Base-by-base conservation (phyloP, 352 stramenopile genomes). In the Pythium pectinolyticum region DNA sequence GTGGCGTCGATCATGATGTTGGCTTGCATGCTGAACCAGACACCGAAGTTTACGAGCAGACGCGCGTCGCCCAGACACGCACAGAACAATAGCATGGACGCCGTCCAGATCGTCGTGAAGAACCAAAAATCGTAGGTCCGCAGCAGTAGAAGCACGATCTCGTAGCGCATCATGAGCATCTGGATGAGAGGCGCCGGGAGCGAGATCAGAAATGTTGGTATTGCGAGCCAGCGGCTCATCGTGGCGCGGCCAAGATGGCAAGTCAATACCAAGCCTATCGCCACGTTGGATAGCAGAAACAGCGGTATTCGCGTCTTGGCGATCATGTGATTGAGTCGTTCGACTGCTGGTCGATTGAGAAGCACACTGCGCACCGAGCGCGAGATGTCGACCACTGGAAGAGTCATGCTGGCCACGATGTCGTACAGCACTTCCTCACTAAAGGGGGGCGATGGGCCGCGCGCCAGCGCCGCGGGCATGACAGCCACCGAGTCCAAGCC, bases 81-180 rank as follows among this genome's bases (percentile, higher is more conserved):
- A 4, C 49, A 46, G 35, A 74, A 64, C 11, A 77, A 32, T 2
- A 55, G 11, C 14, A 60, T 62, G 4, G 61, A 63, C 3, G 57
- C n/a, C 1, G 52, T 20, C 31, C 67, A 70, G 9, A 73, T 34
- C 9, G 59, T 32, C 25, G 70, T 56, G 48, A 78, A 74, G 61
- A 78, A 77, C 67, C 70, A 81, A 34, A 76, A 74, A 40, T 81
- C 73, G 67, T 81, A 77, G 9, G 70, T 74, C n/a, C 5, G 10
- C 12, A 67, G 28, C 27, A 67, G 62, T 40, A 77, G 30, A 39
- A n/a, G 46, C 7, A 69, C 30, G 24, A 77, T 63, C 12, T 77
- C 69, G 17, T 67, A 48, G 2, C 58, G 55, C 41, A 74, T 51
- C 19, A 71, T 50, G 0, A 48, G 30, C 15, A 69, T 19, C 2